Percentiles rank a stretch among this genome's conserved stretches.
phyloP scores from a whole-genome alignment of 2,329 filamentous ascomycete genomes.

The Colletotrichum zoysiae region DNA sequence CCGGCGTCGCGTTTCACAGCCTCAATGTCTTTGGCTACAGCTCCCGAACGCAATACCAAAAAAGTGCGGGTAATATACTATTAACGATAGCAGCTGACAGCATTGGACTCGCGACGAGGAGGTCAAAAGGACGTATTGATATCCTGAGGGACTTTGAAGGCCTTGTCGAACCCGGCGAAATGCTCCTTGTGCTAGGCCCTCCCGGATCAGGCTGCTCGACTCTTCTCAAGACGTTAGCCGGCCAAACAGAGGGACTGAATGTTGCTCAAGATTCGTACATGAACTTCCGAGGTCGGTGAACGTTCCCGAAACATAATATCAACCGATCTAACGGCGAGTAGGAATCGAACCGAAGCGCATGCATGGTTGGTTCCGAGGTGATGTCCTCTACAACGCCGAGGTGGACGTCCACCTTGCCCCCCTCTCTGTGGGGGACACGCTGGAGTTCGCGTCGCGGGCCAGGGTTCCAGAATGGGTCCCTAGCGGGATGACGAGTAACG shows the following conservation, averaged over 20 bases:
- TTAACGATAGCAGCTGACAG: conserved; percentile 41
- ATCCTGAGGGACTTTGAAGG: conserved; percentile 49
- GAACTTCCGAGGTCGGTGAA: conserved; percentile 36
- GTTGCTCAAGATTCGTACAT: conserved; percentile 45
- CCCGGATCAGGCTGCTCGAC: conserved; percentile 57
- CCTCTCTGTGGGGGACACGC: conserved; percentile 70
- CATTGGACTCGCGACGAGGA: conserved; percentile 19
- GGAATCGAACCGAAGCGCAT: conserved; percentile 40
- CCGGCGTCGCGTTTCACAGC: conserved; percentile 47
- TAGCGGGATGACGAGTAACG: conserved; percentile 56
- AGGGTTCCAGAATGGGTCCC: conserved; percentile 61
- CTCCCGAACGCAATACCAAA: conserved; percentile 45
- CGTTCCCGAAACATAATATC: background rate
- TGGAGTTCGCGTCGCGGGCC: conserved; percentile 70
- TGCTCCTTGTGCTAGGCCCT: conserved; percentile 70
- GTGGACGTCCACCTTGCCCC: conserved; percentile 73
- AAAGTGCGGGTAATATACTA: conserved; percentile 44
- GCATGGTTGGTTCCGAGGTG: conserved; percentile 60
- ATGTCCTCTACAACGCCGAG: conserved; percentile 76
- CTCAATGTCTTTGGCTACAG: conserved; percentile 48
- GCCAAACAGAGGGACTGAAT: conserved; percentile 44
- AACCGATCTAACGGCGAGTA: fast-evolving
- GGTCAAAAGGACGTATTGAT: conserved; percentile 42
- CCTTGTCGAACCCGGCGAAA: conserved; percentile 60
- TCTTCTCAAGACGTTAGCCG: conserved; percentile 68